A percentile compares a stretch with the other conserved stretches of the same genome.
Conservation (phyloP, 2,329 filamentous ascomycete species). For the Hypoxylon sp. region DNA sequence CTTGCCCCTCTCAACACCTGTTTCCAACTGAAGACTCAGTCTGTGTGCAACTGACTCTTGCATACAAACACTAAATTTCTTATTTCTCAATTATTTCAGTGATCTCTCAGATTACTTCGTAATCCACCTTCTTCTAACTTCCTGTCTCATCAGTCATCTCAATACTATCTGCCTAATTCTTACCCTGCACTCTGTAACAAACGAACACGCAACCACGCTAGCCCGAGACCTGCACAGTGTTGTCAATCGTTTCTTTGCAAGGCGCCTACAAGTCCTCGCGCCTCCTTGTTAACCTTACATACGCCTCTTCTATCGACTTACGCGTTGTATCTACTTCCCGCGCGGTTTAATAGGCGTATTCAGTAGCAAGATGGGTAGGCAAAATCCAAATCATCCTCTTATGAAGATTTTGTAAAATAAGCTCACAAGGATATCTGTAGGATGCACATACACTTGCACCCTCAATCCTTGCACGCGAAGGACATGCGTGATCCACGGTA, state of each 20-base stretch:
- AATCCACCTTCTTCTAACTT: background rate
- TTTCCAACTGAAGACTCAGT: background rate
- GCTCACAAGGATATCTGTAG: background rate
- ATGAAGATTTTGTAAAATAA: background rate
- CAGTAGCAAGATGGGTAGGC: background rate
- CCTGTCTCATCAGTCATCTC: background rate
- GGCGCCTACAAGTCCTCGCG: background rate
- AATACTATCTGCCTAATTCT: background rate
- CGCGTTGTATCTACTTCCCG: background rate
- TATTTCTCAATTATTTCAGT: background rate
- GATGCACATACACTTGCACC: background rate
- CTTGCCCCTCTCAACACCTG: background rate
- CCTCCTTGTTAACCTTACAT: background rate
- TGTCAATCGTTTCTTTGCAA: background rate
- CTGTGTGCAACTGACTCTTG: background rate
- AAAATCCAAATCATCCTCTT: background rate
- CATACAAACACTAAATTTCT: background rate
- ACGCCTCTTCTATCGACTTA: background rate
- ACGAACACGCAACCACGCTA: too few relatives aligned
- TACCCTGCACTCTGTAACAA: background rate
- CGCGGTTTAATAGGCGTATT: background rate
- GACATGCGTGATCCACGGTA: slow-evolving; percentile 14
- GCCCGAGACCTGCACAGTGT: too few relatives aligned
- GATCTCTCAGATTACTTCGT: background rate
- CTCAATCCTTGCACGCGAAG: background rate